Evolutionary conservation across 352 stramenopile species (phyloP), one percentile per base, ranked within the genome.

Genomic region (Thalassiosira ordinaria): DNA sequence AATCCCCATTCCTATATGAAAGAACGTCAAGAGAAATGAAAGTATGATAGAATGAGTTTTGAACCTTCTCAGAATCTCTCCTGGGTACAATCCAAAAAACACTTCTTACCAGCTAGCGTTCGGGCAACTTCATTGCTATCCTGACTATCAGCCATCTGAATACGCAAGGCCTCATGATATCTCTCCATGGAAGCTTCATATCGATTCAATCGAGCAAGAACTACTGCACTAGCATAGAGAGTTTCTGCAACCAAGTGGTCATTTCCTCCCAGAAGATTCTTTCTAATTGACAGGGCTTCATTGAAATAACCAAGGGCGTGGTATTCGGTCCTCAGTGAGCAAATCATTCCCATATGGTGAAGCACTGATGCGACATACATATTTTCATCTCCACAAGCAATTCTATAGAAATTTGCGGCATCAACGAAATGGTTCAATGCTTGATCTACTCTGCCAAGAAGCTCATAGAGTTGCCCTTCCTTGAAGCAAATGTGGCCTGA

Each of bases 181-280:
- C 74, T 78, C 60, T 87, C 75, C 74, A 87, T 84, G 1, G 80
- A 79, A 37, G 65, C 69, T 69, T 87, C 74, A 47, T 87, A 87
- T 20, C 71, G 64, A 72, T 79, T 72, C 13, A 84, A 59, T 31
- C 68, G 55, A 35, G 82, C 65, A 65, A 85, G 67, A 6, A 89
- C 71, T 46, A 72, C 60, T 60, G 78, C 82, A 59, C 72, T 81
- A 46, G 26, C 70, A 31, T 77, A 84, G 8, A 87, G 65, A 8
- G 80, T 75, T 4, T 87, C 74, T 31, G 78, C 78, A 68, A 85
- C 64, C 68, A 69, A 67, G n/a, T 27, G 49, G 55, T 84, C 51
- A 57, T 87, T 84, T 64, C 57, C 69, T 59, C 80, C 80, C 14
- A 87, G 46, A 64, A 84, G 18, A 26, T 73, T 78, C 41, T 81